Base-by-base conservation (phyloP, 176 grass and related monocot genomes). In the Musa troglodytarum region DNA sequence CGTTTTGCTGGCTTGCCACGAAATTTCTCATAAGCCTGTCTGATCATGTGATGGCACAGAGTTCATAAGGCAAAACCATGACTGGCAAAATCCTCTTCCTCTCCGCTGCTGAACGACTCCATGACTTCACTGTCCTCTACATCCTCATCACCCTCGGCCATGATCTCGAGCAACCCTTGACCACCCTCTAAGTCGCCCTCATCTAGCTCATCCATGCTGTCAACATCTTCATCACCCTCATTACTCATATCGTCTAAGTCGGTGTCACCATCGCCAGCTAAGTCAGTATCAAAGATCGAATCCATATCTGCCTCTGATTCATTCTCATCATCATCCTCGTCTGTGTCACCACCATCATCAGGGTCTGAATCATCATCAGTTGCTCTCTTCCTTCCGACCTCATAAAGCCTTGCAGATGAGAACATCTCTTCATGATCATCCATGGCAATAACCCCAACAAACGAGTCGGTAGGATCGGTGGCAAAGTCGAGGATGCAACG, bases 301-400 rank as follows among this genome's bases (percentile, higher is more conserved):
- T 83, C 24, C 26, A 76, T 56, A 68, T 74, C 90, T 9, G 77
- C 80, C 2, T 99, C 95, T 0, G 91, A 91, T 28, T 99, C 95
- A 4, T 89, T 80, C 83, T 96, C 89, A 3, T 91, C 88, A 3
- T 94, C 90, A 1, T 93, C 94, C 0, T 90, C 90, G 0, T 93
- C 90, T 0, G 88, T 61, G 12, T 94, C 95, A 53, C 88, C 95
- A 66, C 80, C 90, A 8, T 99, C 95, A 51, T 99, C 95, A 1
- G 95, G 95, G 65, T 99, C 95, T 14, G 95, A 99, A 65, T 99
- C 95, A 26, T 99, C 95, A 74, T 99, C 95, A 0, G 90, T 90
- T 10, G 92, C 82, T 14, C 95, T 86, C 56, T 88, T 88, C 74
- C 95, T 90, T 34, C 95, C 95, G 17, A 99, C 88, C 69, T 99